Evolutionary conservation across 169 alveolate species (phyloP).

Genomic region (Plasmodium vivax): DNA sequence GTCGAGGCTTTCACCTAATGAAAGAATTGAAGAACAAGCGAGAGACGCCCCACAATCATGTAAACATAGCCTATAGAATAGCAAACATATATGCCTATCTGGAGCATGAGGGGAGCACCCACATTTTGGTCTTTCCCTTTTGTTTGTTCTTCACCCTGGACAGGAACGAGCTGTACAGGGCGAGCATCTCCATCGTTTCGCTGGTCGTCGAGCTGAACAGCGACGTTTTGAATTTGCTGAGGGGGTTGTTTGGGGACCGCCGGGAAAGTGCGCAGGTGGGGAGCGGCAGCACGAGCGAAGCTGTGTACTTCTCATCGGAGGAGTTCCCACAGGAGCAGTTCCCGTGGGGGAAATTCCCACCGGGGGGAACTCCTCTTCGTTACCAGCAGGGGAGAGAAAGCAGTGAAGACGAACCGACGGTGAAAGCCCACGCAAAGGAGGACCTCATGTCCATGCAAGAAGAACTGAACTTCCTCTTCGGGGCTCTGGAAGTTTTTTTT

Average conservation of each 20-base stretch:
- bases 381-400: background rate
- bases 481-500: background rate
- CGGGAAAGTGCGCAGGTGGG: background rate
- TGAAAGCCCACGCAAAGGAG: background rate
- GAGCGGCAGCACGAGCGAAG: background rate
- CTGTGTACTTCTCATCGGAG: background rate
- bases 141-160: constrained; percentile 13
- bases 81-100: constrained; percentile 24
- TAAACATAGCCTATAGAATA: background rate
- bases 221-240: background rate
- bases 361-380: background rate
- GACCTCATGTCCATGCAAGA: background rate
- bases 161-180: background rate
- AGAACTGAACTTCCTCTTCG: constrained; percentile 14
- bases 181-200: background rate
- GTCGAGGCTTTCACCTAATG: background rate
- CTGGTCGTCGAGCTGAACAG: constrained; percentile 7
- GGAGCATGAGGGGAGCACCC: background rate
- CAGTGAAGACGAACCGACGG: background rate
- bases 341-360: background rate
- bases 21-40: background rate
- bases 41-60: background rate
- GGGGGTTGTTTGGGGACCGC: background rate
- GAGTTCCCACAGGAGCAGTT: too few relatives aligned
- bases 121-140: constrained; percentile 10